A percentile compares a stretch with the other conserved stretches of the same genome.
phyloP scores from a whole-genome alignment of 2,329 filamentous ascomycete genomes.

The Clarireedia sp. region DNA sequence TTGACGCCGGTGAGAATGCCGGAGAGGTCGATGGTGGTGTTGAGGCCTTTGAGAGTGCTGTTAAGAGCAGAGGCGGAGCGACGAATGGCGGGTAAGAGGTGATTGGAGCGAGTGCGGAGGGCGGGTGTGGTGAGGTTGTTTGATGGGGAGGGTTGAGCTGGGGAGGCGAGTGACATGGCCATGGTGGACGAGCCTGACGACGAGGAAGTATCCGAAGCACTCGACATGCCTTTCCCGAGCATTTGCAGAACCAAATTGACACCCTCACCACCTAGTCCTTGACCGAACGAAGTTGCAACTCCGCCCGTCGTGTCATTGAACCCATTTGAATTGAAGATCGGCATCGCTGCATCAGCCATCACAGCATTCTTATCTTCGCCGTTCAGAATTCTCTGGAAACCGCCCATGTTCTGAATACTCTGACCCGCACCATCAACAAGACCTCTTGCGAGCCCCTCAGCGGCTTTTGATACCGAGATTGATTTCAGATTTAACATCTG shows the following conservation, averaged over 20 bases:
- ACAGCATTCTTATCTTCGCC: background rate
- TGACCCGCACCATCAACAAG: slow-evolving; percentile 3
- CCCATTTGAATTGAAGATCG: background rate
- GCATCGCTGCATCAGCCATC: background rate
- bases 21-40: background rate
- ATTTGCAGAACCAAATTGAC: background rate
- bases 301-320: slow-evolving; percentile 4
- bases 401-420: slow-evolving; percentile 3
- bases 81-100: background rate
- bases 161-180: background rate
- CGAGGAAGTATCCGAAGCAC: background rate
- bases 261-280: slow-evolving; percentile 2
- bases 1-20: background rate
- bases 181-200: background rate
- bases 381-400: slow-evolving; percentile 1
- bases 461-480: slow-evolving; percentile 4
- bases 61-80: background rate
- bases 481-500: background rate
- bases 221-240: background rate
- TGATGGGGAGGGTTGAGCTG: background rate
- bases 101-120: background rate
- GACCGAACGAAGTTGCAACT: slow-evolving; percentile 4
- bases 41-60: background rate
- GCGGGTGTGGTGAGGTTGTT: background rate
- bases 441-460: slow-evolving; percentile 3